Evolutionary conservation across 192 early-diverging fungal genomes (phyloP), one percentile per base, ranked within the genome.

Genomic region (Entomortierella parvispora): DNA sequence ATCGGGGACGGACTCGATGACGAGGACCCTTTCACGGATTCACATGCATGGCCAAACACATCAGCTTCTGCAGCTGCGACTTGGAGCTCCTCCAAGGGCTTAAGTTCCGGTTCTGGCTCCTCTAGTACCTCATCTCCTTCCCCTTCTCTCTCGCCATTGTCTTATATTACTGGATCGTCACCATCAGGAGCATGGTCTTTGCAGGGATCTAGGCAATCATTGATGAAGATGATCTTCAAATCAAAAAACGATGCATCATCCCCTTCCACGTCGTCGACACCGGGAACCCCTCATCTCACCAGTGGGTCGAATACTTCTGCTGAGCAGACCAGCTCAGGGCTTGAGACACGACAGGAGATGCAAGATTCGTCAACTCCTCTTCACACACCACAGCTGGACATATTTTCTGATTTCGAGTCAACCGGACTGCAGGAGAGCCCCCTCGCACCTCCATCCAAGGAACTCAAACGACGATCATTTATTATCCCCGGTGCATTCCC

Each of bases 201-300:
- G 18, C 74, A 77, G 40, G 65, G 74, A 34, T 77, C 74, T n/a
- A 49, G 74, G 31, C 52, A 68, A 20, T 66, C 74, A 7, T 53
- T 77, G 8, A 77, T 77, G 74, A 77, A 77, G 42, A 68, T 67
- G 60, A 68, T 77, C 31, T 77, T 77, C 48, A 77, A 77, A 25
- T 58, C 74, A 2, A 77, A 63, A 31, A 77, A 68, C 31, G 74
- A 77, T 9, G 3, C 31, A 1, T 20, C 52, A 31, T 20, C 56
- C 9, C 49, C 62, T 8, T 23, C 58, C 10, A 44, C 29, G 2
- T 11, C 32, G 28, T 52, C 62, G 0, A 20, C 12, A 9, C 29
- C 53, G 0, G 29, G 53, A 18, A 10, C 32, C 4, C 32, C 54
- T 5, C 37, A 12, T 40, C 37, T 40, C 0, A n/a, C 18, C 14